Evolutionary conservation across 495 filamentous ascomycete genomes (phyloP).

Genomic region (Zalerion maritima): DNA sequence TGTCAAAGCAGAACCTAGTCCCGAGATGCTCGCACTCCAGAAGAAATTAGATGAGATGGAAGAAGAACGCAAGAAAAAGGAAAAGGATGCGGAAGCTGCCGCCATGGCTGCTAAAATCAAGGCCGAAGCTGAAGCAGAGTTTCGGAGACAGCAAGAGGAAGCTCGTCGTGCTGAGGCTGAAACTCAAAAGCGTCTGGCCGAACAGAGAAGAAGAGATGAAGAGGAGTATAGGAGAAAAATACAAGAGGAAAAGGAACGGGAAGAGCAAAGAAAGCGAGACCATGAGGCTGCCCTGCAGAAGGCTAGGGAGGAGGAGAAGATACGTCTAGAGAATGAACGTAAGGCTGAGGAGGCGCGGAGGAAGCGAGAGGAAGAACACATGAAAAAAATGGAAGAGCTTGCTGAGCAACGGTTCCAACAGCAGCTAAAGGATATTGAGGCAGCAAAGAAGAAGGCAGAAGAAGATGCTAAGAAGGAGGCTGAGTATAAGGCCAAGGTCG

Average conservation of each 20-base stretch:
- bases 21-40: slow-evolving; percentile 30
- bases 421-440: slow-evolving; percentile 9
- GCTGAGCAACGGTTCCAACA: neutral
- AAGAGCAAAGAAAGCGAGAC: neutral
- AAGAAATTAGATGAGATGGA: slow-evolving; percentile 28
- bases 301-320: too few species aligned
- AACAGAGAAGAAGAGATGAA: slow-evolving; percentile 26
- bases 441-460: slow-evolving; percentile 29
- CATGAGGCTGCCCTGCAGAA: neutral
- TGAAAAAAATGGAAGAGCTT: slow-evolving; percentile 18
- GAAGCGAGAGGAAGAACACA: slow-evolving; percentile 18
- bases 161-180: neutral
- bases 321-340: too few species aligned
- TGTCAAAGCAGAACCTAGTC: slow-evolving; percentile 25
- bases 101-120: slow-evolving; percentile 7
- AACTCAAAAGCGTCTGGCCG: slow-evolving; percentile 6
- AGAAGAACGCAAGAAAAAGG: slow-evolving; percentile 27
- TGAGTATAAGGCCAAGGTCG: slow-evolving; percentile 22
- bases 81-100: slow-evolving; percentile 19
- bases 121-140: slow-evolving; percentile 5
- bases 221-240: slow-evolving; percentile 15
- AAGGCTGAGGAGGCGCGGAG: slow-evolving; percentile 19
- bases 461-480: slow-evolving; percentile 21
- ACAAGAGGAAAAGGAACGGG: neutral
- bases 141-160: slow-evolving; percentile 3